Base-by-base conservation (phyloP, 202 grass and related monocot species). In the Zoysia matrella region DNA sequence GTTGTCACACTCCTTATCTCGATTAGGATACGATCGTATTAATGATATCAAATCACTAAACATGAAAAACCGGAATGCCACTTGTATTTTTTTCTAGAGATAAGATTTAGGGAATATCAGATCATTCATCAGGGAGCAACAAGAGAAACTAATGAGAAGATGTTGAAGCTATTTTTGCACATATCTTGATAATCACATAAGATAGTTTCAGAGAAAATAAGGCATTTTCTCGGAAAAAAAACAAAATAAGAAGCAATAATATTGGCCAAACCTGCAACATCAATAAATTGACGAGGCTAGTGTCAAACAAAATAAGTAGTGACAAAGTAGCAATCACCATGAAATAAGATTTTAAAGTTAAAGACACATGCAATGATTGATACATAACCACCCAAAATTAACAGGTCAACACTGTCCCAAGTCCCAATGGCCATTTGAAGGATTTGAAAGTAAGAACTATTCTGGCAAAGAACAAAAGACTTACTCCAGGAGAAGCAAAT, bases 401-500 rank as follows among this genome's bases (percentile, higher is more conserved):
- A 49, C 40, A 64, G 61, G 62, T 63, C 56, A 64, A 80, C 71
- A 69, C 30, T 52, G 18, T 61, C 54, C 0, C 14, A n/a, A 56
- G 22, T 22, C 22, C 22, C 22, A 22, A 22, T n/a, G n/a, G 54
- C 4, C 14, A 56, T 56, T 6, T 61, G 8, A 61, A 61, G 8
- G 18, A 61, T 60, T 61, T 0, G 7, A 65, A 52, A 57, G 12
- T 58, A 60, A 4, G 1, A 63, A 64, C 52, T 14, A 73, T 80
- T 78, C 54, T 68, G 15, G 41, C 45, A 71, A 51, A 70, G 12
- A 84, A 22, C n/a, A 67, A 52, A 83, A 22, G 52, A 76, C 94
- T 83, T 86, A 97, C 94, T 65, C 84, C 82, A 88, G 93, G 94
- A 82, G 91, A 93, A 72, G 89, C 78, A 84, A 93, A 97, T 53